Conservation (phyloP, 2,329 filamentous ascomycete species). For the Elsinoe ampelina region DNA sequence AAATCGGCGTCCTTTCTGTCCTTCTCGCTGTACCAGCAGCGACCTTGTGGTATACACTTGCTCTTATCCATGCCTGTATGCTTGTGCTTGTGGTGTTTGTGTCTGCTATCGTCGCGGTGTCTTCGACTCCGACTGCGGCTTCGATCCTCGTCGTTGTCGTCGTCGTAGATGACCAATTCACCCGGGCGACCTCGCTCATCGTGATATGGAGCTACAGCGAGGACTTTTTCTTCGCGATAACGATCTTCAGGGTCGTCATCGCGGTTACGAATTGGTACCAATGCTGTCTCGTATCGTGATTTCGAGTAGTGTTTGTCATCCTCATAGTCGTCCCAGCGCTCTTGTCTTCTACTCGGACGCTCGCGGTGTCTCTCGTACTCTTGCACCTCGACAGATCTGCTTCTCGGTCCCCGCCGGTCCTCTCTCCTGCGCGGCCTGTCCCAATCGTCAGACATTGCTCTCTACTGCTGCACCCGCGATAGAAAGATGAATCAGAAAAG, state of each 20-base stretch:
- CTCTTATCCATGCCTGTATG: constrained; percentile 5
- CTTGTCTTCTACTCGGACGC: background rate
- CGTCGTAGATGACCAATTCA: constrained; percentile 4
- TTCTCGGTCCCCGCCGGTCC: background rate
- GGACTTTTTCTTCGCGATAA: background rate
- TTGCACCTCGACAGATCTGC: background rate
- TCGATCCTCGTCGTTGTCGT: background rate
- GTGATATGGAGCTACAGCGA: constrained; percentile 2
- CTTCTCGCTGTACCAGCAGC: constrained; percentile 18
- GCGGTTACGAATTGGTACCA: background rate
- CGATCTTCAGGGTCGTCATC: background rate
- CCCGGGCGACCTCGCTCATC: background rate
- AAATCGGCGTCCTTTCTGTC: constrained; percentile 19
- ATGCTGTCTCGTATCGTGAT: constrained; percentile 1
- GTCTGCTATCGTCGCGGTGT: background rate
- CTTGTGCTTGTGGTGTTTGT: background rate
- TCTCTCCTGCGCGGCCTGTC: constrained; percentile 6
- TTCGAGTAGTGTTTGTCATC: background rate
- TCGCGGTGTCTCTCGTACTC: background rate
- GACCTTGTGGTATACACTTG: constrained; percentile 11
- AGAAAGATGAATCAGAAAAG: background rate
- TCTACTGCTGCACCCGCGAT: background rate
- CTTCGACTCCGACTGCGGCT: background rate
- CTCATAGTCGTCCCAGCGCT: background rate
- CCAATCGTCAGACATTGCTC: constrained; percentile 1